Evolutionary conservation across 192 early-diverging fungal genomes (phyloP).

Genomic region (Ambispora gerdemannii): DNA sequence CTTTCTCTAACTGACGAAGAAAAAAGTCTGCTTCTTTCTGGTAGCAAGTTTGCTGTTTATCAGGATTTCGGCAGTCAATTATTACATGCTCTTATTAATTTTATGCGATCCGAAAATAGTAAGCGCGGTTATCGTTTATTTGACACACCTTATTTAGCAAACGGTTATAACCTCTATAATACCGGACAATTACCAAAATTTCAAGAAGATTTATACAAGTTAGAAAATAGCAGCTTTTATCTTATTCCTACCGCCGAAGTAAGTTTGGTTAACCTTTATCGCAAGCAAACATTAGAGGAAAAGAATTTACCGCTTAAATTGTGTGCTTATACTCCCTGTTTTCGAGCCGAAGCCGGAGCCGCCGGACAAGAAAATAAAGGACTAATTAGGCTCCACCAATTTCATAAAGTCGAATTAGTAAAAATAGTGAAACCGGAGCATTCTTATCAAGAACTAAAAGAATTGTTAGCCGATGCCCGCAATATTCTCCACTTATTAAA

Average conservation of each 20-base stretch:
- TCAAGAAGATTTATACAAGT: constrained; percentile 17
- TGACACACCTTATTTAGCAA: constrained; percentile 8
- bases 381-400: constrained; percentile 8
- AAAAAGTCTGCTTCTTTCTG: constrained; percentile 18
- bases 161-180: constrained; percentile 7
- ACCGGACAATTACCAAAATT: constrained; percentile 9
- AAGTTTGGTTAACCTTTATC: constrained; percentile 13
- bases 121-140: constrained; percentile 18
- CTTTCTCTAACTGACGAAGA: constrained; percentile 11
- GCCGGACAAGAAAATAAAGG: constrained; percentile 23
- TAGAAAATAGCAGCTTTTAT: constrained; percentile 1
- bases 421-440: constrained; percentile 5
- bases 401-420: constrained; percentile 20
- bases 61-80: constrained; percentile 3
- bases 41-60: constrained; percentile 18
- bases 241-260: constrained; percentile 5
- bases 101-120: constrained; percentile 15
- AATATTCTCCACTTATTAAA: constrained; percentile 7
- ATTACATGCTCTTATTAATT: constrained; percentile 11
- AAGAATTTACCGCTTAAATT: constrained; percentile 2
- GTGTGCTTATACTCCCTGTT: constrained; percentile 23
- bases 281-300: constrained; percentile 12
- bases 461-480: background rate
- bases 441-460: constrained; percentile 11
- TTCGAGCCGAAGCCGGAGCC: constrained; percentile 1